These are phyloP conservation scores for Trichoderma gamsii DNA, from an alignment of 495 filamentous ascomycete species.

Conservation along the genomic window DNA sequence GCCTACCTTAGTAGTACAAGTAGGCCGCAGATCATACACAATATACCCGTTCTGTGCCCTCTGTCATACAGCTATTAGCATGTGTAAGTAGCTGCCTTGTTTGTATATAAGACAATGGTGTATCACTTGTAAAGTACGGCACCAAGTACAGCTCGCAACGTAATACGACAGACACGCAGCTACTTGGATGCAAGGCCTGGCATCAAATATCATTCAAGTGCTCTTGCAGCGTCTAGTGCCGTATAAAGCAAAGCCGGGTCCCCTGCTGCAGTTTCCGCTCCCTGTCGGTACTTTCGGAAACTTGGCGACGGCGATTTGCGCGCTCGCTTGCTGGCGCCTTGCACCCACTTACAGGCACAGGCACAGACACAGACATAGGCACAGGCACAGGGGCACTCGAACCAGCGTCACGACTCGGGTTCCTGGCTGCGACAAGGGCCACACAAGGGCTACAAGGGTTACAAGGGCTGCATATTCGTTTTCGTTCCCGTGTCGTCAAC, in stretches of 20 bases:
- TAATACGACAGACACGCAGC: no score
- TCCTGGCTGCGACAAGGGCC: neutral
- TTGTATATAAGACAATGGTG: neutral
- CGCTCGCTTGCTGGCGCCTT: neutral
- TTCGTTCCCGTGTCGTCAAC: neutral
- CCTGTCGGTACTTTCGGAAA: constrained; percentile 11
- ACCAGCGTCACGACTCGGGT: neutral
- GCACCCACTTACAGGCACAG: neutral
- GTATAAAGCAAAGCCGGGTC: neutral
- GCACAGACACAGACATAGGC: neutral
- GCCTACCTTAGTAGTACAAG: neutral
- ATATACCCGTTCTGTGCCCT: neutral
- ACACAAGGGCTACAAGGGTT: neutral
- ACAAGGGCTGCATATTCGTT: neutral
- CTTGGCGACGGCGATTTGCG: constrained; percentile 11
- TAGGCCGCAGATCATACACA: neutral
- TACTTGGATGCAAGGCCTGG: no score
- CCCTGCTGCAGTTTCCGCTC: neutral
- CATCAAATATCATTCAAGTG: no score
- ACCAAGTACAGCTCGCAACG: no score
- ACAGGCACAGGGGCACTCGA: neutral
- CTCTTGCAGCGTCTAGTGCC: no score
- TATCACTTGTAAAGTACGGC: no score
- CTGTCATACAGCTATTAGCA: neutral
- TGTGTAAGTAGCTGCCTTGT: neutral